These are phyloP conservation scores for Ceratorhiza oryzae-sativae DNA, from an alignment of 1,284 basidiomycete species.

Conservation along the genomic window DNA sequence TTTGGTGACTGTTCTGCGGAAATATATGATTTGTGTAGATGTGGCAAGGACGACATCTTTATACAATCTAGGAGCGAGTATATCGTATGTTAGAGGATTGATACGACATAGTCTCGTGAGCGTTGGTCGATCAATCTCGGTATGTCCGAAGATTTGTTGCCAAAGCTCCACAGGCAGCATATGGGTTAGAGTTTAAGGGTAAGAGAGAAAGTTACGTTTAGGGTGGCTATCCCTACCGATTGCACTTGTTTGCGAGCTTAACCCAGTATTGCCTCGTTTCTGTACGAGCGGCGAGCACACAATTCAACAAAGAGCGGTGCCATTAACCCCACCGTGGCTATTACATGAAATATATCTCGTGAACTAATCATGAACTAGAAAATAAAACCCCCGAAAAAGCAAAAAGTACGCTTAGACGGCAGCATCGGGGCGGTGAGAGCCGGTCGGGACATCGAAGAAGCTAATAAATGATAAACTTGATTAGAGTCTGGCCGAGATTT, in stretches of 20 bases:
- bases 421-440: conserved; percentile 28
- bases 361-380: conserved; percentile 23
- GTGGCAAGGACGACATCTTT: neutral
- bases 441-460: conserved; percentile 32
- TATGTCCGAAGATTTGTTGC: neutral
- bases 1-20: neutral
- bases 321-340: conserved; percentile 24
- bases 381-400: conserved; percentile 18
- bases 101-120: neutral
- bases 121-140: neutral
- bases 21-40: neutral
- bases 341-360: conserved; percentile 33
- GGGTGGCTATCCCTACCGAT: too few species aligned
- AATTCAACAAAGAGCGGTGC: conserved; percentile 26
- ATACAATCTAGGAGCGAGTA: neutral
- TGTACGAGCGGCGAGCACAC: neutral
- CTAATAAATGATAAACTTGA: neutral
- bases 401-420: conserved; percentile 22
- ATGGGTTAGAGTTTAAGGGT: neutral
- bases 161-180: neutral
- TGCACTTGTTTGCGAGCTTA: too few species aligned
- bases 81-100: neutral
- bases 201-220: neutral
- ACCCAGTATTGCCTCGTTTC: too few species aligned
- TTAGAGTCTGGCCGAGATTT: neutral